phyloP scores from a whole-genome alignment of 345 rosid species.

The Heritiera fomes region DNA sequence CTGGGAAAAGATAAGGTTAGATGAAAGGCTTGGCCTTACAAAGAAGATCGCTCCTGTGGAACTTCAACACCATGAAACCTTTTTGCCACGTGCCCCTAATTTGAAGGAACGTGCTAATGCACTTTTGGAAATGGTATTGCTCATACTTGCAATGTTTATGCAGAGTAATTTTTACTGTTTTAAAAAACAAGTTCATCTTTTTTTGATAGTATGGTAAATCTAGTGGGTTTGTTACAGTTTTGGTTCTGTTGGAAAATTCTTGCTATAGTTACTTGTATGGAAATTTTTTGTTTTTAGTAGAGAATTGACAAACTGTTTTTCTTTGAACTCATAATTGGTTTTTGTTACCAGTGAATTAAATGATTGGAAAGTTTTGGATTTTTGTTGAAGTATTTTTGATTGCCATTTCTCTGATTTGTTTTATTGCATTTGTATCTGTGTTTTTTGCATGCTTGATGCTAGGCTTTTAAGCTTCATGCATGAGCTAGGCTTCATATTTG shows the following conservation, averaged over 20 bases:
- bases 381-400: background rate
- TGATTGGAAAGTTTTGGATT: background rate
- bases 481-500: constrained; percentile 13
- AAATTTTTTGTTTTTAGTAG: background rate
- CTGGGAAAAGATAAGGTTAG: constrained; percentile 97
- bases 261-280: background rate
- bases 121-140: constrained; percentile 87
- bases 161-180: background rate
- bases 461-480: background rate
- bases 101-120: constrained; percentile 96
- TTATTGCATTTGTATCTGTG: background rate
- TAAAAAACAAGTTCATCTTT: background rate
- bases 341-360: background rate
- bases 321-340: background rate
- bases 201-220: background rate
- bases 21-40: constrained; percentile 83
- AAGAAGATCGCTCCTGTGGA: constrained; percentile 99
- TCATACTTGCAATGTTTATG: background rate
- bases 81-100: constrained; percentile 97
- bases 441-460: constrained; percentile 4
- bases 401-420: constrained; percentile 12
- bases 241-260: constrained; percentile 7
- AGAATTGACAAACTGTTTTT: background rate
- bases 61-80: constrained; percentile 99
- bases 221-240: background rate